Evolutionary conservation across 1,139 yeast species (phyloP).

Genomic region (Kodamaea alishanica): DNA sequence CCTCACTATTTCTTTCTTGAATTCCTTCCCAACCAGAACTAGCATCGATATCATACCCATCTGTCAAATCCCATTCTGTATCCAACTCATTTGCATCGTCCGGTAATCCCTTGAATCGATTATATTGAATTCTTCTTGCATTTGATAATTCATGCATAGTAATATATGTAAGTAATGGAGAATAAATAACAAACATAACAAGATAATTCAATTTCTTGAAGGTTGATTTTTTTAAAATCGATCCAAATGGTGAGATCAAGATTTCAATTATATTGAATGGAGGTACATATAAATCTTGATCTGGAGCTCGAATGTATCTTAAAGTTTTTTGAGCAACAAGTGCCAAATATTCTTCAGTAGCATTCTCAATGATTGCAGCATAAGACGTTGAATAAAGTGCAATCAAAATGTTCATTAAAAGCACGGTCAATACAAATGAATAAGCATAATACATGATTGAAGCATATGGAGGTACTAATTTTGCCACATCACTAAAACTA

Average conservation of each 20-base stretch:
- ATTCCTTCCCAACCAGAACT: conserved; percentile 38
- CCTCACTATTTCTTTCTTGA: conserved; percentile 36
- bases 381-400: conserved; percentile 86
- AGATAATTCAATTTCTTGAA: conserved; percentile 41
- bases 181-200: conserved; percentile 62
- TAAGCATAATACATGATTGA: conserved; percentile 70
- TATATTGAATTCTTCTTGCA: conserved; percentile 70
- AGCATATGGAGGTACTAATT: conserved; percentile 83
- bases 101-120: conserved; percentile 58
- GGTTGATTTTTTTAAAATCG: conserved; percentile 24
- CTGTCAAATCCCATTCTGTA: conserved; percentile 79
- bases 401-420: conserved; percentile 73
- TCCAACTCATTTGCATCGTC: conserved; percentile 83
- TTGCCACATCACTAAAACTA: conserved; percentile 63
- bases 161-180: conserved; percentile 61
- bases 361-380: conserved; percentile 75
- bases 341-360: conserved; percentile 81
- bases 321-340: conserved; percentile 81
- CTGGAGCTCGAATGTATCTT: conserved; percentile 84
- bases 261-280: conserved; percentile 77
- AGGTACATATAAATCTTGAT: conserved; percentile 79
- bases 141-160: conserved; percentile 60
- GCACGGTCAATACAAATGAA: conserved; percentile 69
- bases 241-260: conserved; percentile 34
- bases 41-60: conserved; percentile 56